Conservation (phyloP, 441 rosid species). For the Croton laevigatus region DNA sequence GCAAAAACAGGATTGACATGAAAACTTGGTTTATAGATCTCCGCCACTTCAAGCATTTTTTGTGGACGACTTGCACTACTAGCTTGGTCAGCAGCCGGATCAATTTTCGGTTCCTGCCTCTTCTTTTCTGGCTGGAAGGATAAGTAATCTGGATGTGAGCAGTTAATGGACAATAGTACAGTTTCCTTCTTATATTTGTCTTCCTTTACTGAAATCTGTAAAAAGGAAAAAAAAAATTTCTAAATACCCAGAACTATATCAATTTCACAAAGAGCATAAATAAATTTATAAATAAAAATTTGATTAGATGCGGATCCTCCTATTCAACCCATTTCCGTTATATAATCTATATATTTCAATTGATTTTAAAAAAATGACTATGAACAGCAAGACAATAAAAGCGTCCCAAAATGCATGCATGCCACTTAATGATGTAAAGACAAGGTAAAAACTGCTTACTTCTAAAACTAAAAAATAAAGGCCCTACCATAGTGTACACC, state of each 20-base stretch:
- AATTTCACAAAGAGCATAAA: not conserved
- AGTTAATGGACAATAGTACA: conserved; percentile 57
- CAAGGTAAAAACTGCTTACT: too few species aligned
- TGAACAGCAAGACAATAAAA: too few species aligned
- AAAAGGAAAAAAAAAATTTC: conserved; percentile 16
- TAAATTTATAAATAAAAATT: not conserved
- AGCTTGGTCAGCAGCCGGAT: conserved; percentile 38
- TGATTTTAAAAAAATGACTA: too few species aligned
- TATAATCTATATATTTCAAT: too few species aligned
- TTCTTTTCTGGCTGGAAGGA: conserved; percentile 87
- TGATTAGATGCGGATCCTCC: not conserved
- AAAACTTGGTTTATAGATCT: conserved; percentile 79
- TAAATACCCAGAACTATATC: conserved; percentile 1
- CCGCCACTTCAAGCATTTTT: conserved; percentile 66
- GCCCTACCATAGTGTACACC: too few species aligned
- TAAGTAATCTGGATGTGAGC: conserved; percentile 57
- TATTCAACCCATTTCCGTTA: not conserved
- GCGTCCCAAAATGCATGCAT: too few species aligned
- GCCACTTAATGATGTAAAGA: too few species aligned
- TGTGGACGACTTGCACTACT: conserved; percentile 38
- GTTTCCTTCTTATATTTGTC: conserved; percentile 90
- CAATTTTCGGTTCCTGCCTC: conserved; percentile 50
- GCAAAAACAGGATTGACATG: conserved; percentile 81
- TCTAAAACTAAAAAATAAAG: too few species aligned
- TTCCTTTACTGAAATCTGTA: conserved; percentile 75